These are phyloP conservation scores for Lactarius vividus DNA, from an alignment of 768 basidiomycete genomes.

Conservation along the genomic window DNA sequence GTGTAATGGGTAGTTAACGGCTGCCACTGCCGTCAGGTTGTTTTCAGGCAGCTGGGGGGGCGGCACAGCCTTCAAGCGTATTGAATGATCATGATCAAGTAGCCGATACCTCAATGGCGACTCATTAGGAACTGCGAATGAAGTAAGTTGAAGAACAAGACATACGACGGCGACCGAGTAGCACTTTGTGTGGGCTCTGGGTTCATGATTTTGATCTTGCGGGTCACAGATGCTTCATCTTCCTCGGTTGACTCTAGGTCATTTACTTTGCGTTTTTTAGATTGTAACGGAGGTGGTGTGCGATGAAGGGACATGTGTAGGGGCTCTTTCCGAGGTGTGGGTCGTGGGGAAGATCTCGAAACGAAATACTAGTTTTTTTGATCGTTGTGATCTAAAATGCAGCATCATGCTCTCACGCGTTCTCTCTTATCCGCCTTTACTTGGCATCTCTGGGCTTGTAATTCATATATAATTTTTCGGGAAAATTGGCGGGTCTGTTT, in stretches of 20 bases:
- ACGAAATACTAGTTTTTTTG: too few relatives aligned
- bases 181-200: conserved; percentile 49
- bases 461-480: too few relatives aligned
- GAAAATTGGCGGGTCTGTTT: too few relatives aligned
- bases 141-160: background rate
- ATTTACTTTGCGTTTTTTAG: conserved; percentile 64
- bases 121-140: background rate
- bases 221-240: conserved; percentile 70
- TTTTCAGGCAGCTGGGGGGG: background rate
- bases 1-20: conserved; percentile 22
- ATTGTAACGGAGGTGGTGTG: conserved; percentile 57
- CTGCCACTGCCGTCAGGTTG: background rate
- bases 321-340: conserved; percentile 70
- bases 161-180: conserved; percentile 57
- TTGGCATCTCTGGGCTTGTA: too few relatives aligned
- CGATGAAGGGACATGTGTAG: conserved; percentile 67
- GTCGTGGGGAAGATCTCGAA: too few relatives aligned
- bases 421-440: too few relatives aligned
- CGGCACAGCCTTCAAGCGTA: background rate
- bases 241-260: conserved; percentile 64
- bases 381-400: too few relatives aligned
- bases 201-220: conserved; percentile 73
- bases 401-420: too few relatives aligned
- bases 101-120: conserved; percentile 23
- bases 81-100: too few relatives aligned